A percentile compares a stretch with the other conserved stretches of the same genome.
Conservation (phyloP, 2,329 filamentous ascomycete species). For the Beauveria caledonica region DNA sequence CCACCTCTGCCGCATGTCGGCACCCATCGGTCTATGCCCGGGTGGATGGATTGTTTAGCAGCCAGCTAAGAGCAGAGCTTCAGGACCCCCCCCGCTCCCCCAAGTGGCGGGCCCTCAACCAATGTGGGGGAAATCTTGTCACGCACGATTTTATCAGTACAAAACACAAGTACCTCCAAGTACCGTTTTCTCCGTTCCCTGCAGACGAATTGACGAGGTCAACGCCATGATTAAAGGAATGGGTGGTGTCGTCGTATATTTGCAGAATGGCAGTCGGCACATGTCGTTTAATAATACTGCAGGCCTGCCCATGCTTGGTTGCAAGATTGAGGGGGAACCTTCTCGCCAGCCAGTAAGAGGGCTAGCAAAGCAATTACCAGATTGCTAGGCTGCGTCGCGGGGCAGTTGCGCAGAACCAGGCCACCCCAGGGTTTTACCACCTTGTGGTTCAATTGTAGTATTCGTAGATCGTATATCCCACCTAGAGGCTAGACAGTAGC, state of each 20-base stretch:
- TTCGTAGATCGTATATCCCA: too few relatives aligned
- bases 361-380: not conserved
- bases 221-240: not conserved
- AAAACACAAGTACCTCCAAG: not conserved
- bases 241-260: not conserved
- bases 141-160: not conserved
- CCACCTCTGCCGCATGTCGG: not conserved
- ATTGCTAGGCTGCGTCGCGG: too few relatives aligned
- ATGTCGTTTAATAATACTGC: not conserved
- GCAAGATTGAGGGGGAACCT: not conserved
- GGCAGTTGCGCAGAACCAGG: too few relatives aligned
- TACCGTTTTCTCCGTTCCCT: not conserved
- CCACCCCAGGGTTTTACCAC: too few relatives aligned
- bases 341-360: not conserved
- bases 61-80: too few relatives aligned
- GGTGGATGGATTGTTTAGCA: constrained; percentile 5
- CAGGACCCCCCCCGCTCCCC: not conserved
- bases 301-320: not conserved
- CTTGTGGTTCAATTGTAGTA: too few relatives aligned
- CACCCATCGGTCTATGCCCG: constrained; percentile 7
- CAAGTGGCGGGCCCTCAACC: not conserved
- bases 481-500: too few relatives aligned
- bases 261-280: not conserved
- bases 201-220: not conserved
- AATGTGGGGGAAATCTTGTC: not conserved